These are phyloP conservation scores for Nematocida displodere DNA, from an alignment of 371 early-diverging fungal species.

Conservation along the genomic window DNA sequence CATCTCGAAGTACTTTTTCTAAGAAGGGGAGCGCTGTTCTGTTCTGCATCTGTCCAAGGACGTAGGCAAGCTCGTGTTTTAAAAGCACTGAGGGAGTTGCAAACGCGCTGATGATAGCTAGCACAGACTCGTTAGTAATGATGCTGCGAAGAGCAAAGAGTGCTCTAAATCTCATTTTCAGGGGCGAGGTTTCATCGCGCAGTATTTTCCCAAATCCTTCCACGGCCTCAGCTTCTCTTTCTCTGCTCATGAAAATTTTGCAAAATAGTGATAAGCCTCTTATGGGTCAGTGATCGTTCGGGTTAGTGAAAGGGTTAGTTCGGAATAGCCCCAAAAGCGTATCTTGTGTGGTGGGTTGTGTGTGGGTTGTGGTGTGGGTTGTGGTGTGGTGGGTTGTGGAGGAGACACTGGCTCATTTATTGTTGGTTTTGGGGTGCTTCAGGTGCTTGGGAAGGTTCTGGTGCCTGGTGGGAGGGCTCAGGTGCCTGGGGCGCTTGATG, in stretches of 20 bases:
- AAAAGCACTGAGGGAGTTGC: conserved; percentile 79
- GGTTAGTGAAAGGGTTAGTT: not conserved
- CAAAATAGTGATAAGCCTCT: not conserved
- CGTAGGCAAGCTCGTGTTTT: conserved; percentile 95
- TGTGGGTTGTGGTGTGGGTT: not conserved
- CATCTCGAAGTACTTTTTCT: conserved; percentile 68
- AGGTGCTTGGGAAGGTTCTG: not conserved
- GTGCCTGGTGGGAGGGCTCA: not conserved
- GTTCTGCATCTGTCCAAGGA: conserved; percentile 87
- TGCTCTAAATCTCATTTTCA: conserved; percentile 68
- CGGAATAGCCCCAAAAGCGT: too few relatives aligned
- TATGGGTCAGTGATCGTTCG: not conserved
- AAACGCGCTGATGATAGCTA: conserved; percentile 70
- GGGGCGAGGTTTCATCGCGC: conserved; percentile 13
- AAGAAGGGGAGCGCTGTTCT: conserved; percentile 73
- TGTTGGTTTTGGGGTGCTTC: not conserved
- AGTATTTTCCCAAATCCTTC: conserved; percentile 17
- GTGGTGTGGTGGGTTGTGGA: not conserved
- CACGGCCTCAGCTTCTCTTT: not conserved
- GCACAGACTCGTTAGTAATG: conserved; percentile 69
- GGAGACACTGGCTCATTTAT: too few relatives aligned
- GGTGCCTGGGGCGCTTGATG: not conserved
- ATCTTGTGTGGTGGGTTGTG: too few relatives aligned
- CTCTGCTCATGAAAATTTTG: not conserved
- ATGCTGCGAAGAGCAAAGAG: conserved; percentile 84